Percentiles rank a stretch among this genome's conserved stretches.
Conservation (phyloP, 164 flowering plant genomes). For the Santalum album region DNA sequence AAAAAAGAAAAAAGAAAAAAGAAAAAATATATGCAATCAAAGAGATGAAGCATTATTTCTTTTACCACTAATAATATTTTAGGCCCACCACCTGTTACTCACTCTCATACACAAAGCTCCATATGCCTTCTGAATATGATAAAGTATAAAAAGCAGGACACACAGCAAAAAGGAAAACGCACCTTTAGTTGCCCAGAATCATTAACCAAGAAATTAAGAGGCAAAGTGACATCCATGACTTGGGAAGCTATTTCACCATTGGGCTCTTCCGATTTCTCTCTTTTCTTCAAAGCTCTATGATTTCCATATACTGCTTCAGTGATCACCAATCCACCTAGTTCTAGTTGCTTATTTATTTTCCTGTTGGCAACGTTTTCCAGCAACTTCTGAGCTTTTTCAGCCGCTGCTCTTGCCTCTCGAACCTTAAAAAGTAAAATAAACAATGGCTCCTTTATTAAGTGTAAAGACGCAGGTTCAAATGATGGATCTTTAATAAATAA, state of each 20-base stretch:
- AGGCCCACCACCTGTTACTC: too few species aligned
- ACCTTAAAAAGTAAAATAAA: constrained; percentile 34
- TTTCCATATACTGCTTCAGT: constrained; percentile 70
- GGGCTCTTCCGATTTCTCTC: constrained; percentile 23
- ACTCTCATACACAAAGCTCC: too few species aligned
- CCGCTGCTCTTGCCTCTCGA: constrained; percentile 60
- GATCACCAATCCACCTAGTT: constrained; percentile 64
- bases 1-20: too few species aligned
- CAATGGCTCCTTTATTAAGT: neutral
- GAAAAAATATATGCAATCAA: too few species aligned
- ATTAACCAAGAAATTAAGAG: constrained; percentile 76
- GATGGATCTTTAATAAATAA: neutral
- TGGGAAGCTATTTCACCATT: constrained; percentile 38
- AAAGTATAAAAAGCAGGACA: too few species aligned
- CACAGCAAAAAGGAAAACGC: constrained; percentile 1
- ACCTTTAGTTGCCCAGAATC: constrained; percentile 94
- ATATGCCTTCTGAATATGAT: too few species aligned
- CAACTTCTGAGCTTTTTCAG: constrained; percentile 81
- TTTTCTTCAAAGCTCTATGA: constrained; percentile 35
- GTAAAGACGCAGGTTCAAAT: neutral
- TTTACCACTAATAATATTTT: too few species aligned
- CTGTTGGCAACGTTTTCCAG: constrained; percentile 72
- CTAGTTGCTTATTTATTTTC: constrained; percentile 64
- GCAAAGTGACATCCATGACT: constrained; percentile 75
- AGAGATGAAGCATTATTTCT: too few species aligned